Evolutionary conservation across 805 yeast species (phyloP).

Genomic region (Teunomyces atbi): DNA sequence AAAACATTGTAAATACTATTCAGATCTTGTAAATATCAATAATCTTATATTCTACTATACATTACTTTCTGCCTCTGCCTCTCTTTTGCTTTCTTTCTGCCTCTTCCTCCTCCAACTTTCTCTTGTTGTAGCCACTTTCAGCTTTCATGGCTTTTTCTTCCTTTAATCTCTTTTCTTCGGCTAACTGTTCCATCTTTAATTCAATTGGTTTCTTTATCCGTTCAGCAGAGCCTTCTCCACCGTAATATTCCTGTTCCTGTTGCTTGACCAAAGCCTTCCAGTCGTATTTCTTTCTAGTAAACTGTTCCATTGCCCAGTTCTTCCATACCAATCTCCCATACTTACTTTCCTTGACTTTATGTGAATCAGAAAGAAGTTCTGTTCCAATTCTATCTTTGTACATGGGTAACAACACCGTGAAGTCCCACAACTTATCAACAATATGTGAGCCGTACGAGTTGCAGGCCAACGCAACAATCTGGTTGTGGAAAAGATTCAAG

Average conservation of each 20-base stretch:
- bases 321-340: slow-evolving; percentile 95
- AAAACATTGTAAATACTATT: slow-evolving; percentile 1
- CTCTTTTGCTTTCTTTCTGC: slow-evolving; percentile 3
- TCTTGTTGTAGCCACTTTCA: slow-evolving; percentile 20
- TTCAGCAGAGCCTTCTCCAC: slow-evolving; percentile 15
- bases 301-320: slow-evolving; percentile 88
- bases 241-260: slow-evolving; percentile 35
- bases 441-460: slow-evolving; percentile 91
- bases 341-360: slow-evolving; percentile 73
- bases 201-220: slow-evolving; percentile 38
- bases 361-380: slow-evolving; percentile 56
- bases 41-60: slow-evolving; percentile 1
- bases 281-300: slow-evolving; percentile 67
- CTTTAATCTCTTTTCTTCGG: slow-evolving; percentile 26
- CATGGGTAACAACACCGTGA: slow-evolving; percentile 72
- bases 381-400: slow-evolving; percentile 85
- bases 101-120: slow-evolving; percentile 19
- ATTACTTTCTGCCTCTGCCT: slow-evolving; percentile 8
- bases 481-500: slow-evolving; percentile 59
- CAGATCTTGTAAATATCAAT: not conserved
- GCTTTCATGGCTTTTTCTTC: slow-evolving; percentile 25
- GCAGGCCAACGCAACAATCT: slow-evolving; percentile 62
- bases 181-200: slow-evolving; percentile 39
- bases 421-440: slow-evolving; percentile 79
- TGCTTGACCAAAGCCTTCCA: slow-evolving; percentile 70